Conservation (phyloP, 2,329 filamentous ascomycete species). For the Hyphodiscus sp. region DNA sequence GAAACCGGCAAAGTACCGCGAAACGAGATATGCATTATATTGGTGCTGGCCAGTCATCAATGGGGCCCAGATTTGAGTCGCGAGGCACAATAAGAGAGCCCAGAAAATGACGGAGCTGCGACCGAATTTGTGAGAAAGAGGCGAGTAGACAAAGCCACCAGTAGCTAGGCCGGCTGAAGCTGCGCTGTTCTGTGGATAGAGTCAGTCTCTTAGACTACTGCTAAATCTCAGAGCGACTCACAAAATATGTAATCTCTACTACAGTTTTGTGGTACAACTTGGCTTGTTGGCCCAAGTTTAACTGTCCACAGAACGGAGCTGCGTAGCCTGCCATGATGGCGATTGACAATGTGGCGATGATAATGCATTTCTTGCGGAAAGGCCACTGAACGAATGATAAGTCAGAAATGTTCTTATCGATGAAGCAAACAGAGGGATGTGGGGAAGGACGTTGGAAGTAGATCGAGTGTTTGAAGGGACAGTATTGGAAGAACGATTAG, state of each 20-base stretch:
- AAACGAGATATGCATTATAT: neutral
- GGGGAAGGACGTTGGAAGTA: no score
- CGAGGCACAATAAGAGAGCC: neutral
- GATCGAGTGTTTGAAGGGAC: no score
- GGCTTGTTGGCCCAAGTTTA: conserved; percentile 4
- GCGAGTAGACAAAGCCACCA: neutral
- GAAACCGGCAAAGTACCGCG: neutral
- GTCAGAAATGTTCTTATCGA: no score
- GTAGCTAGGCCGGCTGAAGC: neutral
- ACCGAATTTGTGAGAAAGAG: neutral
- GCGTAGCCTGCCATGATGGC: conserved; percentile 5
- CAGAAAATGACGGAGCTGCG: neutral
- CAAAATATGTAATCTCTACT: conserved; percentile 3
- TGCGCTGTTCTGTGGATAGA: conserved; percentile 26
- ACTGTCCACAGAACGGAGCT: conserved; percentile 4
- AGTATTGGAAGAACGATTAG: no score
- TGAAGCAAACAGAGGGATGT: no score
- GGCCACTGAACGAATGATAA: no score
- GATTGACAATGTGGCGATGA: conserved; percentile 1
- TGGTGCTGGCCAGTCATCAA: neutral
- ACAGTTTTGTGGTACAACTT: conserved; percentile 2
- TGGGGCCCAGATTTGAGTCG: neutral
- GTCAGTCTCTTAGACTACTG: neutral
- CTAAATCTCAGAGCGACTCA: neutral
- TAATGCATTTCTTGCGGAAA: conserved; percentile 2